Evolutionary conservation across 805 yeast species (phyloP), one percentile per base, ranked within the genome.

Genomic region (Metschnikowia continentalis): DNA sequence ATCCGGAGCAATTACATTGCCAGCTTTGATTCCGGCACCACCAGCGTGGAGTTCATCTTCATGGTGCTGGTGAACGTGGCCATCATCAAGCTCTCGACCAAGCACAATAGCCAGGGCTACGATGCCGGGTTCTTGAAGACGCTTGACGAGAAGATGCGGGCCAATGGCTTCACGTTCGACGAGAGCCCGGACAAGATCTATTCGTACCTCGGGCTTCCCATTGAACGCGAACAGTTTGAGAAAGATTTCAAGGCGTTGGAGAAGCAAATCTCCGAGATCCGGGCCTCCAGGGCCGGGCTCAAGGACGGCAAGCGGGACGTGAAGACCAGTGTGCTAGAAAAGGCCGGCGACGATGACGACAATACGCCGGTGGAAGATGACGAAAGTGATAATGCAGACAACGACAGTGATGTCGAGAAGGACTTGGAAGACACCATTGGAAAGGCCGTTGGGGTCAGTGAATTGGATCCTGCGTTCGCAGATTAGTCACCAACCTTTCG

Each of bases 401-500:
- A 39, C 26, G 44, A 46, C 8, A 33, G 33, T 35, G 49, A 45
- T 20, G 49, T 45, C n/a, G 54, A 46, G 26, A 33, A 42, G 46
- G 46, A 38, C 35, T 17, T n/a, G 44, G 38, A 32, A 5, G 49
- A 45, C 11, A 8, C 30, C 19, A 55, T 38, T 32, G 42, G 49
- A 23, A 45, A 38, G 36, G 42, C 46, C 15, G 53, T 37, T 46
- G 42, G 36, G 36, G 40, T 33, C 3, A 58, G 56, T 42, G 59
- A 58, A 33, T 58, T 61, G 57, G 65, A 61, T 41, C 65, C 65
- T 10, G 64, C 59, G 20, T 61, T 61, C 46, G 63, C 61, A 41
- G 58, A 63, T 3, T 55, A 44, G 30, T 4, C 30, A 26, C 11
- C 11, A 26, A 3, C 10, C 11, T 26, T 8, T 10, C 11, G 30